Evolutionary conservation across 1,284 basidiomycete genomes (phyloP), one percentile per base, ranked within the genome.

Genomic region (Ustilago loliicola): DNA sequence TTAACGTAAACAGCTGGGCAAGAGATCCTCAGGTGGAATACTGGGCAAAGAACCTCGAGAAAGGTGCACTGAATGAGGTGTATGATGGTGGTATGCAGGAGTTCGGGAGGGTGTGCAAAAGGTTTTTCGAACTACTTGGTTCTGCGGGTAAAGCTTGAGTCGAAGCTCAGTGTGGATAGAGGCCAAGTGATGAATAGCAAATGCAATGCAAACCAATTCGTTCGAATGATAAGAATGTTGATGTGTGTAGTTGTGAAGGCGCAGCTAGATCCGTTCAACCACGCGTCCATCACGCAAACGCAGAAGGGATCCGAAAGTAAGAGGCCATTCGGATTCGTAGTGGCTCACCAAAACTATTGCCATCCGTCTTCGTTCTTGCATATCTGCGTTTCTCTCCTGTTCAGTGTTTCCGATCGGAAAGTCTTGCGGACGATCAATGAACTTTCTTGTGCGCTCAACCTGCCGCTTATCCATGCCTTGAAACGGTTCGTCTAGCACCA

Each of bases 401-500:
- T 38, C 56, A 0, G 42, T 45, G 2, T 48, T 23, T 2, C 76
- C 77, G 0, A 76, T 53, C 1, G 53, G 27, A 21, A 72, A 75
- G 3, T 19, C 23, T n/a, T 60, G 40, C 9, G 64, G 62, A 13
- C 40, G 13, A 48, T 86, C 84, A 3, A 86, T 47, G 29, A 69
- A 85, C 1, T 51, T 57, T 3, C 82, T 69, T 9, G 71, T 68
- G 7, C 75, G 62, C 34, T 74, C 66, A 0, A 80, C 71, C 59
- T 85, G 83, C 21, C 52, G 27, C 11, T 63, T 48, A 51, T 81
- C 78, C 85, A 85, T 84, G 7, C 83, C 83, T 32, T 85, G 84
- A 61, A 86, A 86, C 29, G 85, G 82, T 56, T 86, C 85, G 64
- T 86, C 85, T 5, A 86, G 71, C 9, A 86, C 79, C 9, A 86